These are phyloP conservation scores for Peronospora farinosa DNA, from an alignment of 352 stramenopile species.

Conservation along the genomic window DNA sequence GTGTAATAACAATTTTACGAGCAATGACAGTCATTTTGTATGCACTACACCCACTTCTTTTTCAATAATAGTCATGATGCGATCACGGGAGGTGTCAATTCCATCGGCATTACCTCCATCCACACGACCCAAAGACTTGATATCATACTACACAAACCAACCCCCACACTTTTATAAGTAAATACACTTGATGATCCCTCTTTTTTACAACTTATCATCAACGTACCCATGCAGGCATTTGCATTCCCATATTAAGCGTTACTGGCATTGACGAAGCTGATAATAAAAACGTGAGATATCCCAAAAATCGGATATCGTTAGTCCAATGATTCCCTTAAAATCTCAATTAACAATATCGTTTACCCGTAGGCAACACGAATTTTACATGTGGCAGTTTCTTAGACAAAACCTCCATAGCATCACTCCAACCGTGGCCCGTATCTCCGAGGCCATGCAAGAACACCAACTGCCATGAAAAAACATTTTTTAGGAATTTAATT, in stretches of 20 bases:
- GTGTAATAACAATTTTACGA: too few relatives aligned
- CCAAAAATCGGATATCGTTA: conserved; percentile 2
- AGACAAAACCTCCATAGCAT: conserved; percentile 48
- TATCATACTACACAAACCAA: conserved; percentile 77
- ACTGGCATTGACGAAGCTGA: conserved; percentile 84
- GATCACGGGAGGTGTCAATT: conserved; percentile 77
- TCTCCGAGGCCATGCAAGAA: conserved; percentile 91
- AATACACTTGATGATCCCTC: not conserved
- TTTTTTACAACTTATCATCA: not conserved
- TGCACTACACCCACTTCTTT: conserved; percentile 32
- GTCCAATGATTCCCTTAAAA: not conserved
- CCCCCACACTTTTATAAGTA: not conserved
- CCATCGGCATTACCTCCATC: conserved; percentile 84
- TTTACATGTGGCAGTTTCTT: conserved; percentile 64
- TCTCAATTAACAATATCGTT: not conserved
- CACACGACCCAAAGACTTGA: conserved; percentile 84
- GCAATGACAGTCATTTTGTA: too few relatives aligned
- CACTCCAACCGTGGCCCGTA: conserved; percentile 82
- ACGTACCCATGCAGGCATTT: conserved; percentile 88
- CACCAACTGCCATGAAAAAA: conserved; percentile 34
- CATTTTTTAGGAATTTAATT: not conserved
- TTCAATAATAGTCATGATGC: conserved; percentile 78
- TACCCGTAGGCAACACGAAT: conserved; percentile 71
- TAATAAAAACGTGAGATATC: not conserved
- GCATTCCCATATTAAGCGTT: conserved; percentile 92